phyloP scores from a whole-genome alignment of 148 eudicot species.

The Oxyria digyna region DNA sequence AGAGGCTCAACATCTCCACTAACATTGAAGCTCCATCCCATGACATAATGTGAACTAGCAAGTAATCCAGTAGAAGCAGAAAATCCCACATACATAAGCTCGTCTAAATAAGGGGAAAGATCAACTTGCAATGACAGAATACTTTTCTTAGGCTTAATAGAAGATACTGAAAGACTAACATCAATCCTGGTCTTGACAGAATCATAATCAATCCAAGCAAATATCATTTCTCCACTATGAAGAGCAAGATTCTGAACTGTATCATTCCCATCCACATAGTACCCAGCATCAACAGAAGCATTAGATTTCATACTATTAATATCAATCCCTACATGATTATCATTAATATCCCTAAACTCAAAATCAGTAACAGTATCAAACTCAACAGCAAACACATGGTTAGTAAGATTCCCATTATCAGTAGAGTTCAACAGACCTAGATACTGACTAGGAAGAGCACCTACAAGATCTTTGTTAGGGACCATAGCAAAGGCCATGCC shows the following conservation, averaged over 20 bases:
- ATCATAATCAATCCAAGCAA: constrained; percentile 78
- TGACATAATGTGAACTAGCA: constrained; percentile 59
- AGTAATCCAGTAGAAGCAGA: constrained; percentile 77
- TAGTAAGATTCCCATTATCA: constrained; percentile 50
- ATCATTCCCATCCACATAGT: constrained; percentile 33
- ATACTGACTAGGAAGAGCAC: constrained; percentile 66
- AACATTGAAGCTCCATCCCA: constrained; percentile 69
- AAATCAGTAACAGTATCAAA: constrained; percentile 75
- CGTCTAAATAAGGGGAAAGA: constrained; percentile 39
- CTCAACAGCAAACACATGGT: constrained; percentile 71
- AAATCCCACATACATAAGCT: constrained; percentile 63
- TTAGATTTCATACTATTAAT: constrained; percentile 46
- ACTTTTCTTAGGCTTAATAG: constrained; percentile 31
- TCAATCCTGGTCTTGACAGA: constrained; percentile 20
- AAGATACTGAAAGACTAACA: constrained; percentile 45
- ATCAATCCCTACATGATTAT: constrained; percentile 76
- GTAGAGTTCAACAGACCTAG: constrained; percentile 48
- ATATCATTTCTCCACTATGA: constrained; percentile 43
- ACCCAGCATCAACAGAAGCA: constrained; percentile 40
- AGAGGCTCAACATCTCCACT: constrained; percentile 49
- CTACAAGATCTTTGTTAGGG: constrained; percentile 24
- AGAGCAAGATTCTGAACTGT: constrained; percentile 29
- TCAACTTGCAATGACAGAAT: constrained; percentile 46
- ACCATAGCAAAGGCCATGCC: constrained; percentile 70
- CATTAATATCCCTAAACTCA: constrained; percentile 55